Conservation (phyloP, 2,329 filamentous ascomycete genomes). For the Anthostomella pinea region DNA sequence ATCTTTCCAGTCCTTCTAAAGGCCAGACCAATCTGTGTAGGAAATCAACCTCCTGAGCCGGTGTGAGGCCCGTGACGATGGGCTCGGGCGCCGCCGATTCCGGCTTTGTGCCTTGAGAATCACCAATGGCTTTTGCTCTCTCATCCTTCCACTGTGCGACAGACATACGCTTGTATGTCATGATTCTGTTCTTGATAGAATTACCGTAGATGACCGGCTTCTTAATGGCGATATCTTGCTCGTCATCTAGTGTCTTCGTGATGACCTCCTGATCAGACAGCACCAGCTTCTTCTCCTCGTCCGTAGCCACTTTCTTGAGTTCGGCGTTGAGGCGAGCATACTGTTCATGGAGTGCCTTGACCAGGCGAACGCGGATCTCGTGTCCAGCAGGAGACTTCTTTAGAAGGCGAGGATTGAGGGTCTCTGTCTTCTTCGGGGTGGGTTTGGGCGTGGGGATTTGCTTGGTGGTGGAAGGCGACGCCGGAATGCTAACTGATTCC, state of each 20-base stretch:
- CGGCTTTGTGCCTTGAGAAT: conserved; percentile 33
- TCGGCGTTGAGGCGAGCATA: conserved; percentile 66
- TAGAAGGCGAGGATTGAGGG: conserved; percentile 66
- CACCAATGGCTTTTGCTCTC: conserved; percentile 32
- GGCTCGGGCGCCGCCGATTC: conserved; percentile 42
- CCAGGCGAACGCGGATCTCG: conserved; percentile 52
- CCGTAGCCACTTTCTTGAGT: conserved; percentile 49
- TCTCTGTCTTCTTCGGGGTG: conserved; percentile 42
- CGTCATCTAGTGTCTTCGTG: conserved; percentile 68
- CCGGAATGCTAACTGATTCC: too few relatives aligned
- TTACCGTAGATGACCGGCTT: conserved; percentile 75
- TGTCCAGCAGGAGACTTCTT: conserved; percentile 56
- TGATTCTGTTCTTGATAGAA: conserved; percentile 77
- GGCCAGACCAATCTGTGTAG: conserved; percentile 62
- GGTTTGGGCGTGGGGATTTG: conserved; percentile 5
- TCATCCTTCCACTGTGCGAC: conserved; percentile 69
- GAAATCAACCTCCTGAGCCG: conserved; percentile 65
- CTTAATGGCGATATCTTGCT: conserved; percentile 69
- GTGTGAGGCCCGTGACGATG: conserved; percentile 68
- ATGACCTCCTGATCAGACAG: conserved; percentile 66
- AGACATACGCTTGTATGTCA: conserved; percentile 72
- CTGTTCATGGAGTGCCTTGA: conserved; percentile 64
- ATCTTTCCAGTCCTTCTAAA: conserved; percentile 58
- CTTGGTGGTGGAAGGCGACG: conserved; percentile 2
- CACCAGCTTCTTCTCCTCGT: conserved; percentile 50